phyloP scores from a whole-genome alignment of 495 filamentous ascomycete species.

The Pyrenula aspistea region DNA sequence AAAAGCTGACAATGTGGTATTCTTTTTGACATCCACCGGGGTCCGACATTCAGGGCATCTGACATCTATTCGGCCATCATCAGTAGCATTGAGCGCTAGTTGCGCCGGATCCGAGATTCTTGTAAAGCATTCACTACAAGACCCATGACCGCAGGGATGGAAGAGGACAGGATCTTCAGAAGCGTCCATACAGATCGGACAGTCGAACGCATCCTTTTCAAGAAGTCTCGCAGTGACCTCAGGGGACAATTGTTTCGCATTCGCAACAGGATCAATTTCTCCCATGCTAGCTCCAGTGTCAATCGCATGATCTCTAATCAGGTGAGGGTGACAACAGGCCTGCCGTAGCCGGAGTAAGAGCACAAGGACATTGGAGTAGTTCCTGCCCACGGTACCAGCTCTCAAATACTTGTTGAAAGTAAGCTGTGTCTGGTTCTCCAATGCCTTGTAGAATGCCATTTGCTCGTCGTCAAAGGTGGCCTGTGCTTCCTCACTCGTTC shows the following conservation, averaged over 20 bases:
- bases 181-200: constrained; percentile 72
- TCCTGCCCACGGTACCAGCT: constrained; percentile 56
- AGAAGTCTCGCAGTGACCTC: constrained; percentile 60
- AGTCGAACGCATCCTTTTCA: constrained; percentile 45
- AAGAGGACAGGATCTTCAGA: constrained; percentile 67
- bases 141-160: constrained; percentile 75
- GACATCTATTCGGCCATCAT: constrained; percentile 38
- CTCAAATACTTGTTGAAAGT: constrained; percentile 70
- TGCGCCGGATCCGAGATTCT: constrained; percentile 52
- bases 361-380: constrained; percentile 78
- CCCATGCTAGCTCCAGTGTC: constrained; percentile 39
- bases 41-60: constrained; percentile 72
- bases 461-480: constrained; percentile 70
- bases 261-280: constrained; percentile 49
- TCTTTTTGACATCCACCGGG: constrained; percentile 46
- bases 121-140: constrained; percentile 68
- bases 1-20: constrained; percentile 67
- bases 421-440: constrained; percentile 55
- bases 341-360: constrained; percentile 83
- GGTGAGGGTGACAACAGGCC: constrained; percentile 82
- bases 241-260: constrained; percentile 50
- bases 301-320: constrained; percentile 64
- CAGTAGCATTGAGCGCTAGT: constrained; percentile 38
- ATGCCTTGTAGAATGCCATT: constrained; percentile 52
- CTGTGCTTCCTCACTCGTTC: constrained; percentile 52